These are phyloP conservation scores for Nymphaea colorata DNA, from an alignment of 164 flowering plant species.

Conservation along the genomic window DNA sequence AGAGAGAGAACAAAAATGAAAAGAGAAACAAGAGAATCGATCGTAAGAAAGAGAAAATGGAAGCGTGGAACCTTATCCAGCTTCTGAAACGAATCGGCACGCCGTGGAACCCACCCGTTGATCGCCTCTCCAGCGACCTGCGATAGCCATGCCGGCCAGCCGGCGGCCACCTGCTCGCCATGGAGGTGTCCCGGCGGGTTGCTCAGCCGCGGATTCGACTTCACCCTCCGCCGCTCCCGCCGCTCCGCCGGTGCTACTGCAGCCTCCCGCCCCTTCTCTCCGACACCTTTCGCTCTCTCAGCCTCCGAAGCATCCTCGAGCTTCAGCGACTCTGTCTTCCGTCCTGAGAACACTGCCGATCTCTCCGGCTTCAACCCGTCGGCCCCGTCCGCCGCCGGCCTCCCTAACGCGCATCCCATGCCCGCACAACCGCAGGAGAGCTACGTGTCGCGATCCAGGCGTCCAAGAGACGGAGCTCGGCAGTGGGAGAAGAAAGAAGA, in stretches of 20 bases:
- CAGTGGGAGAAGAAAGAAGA: neutral
- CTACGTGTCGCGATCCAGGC: slow-evolving; percentile 2
- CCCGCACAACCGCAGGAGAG: slow-evolving; percentile 3
- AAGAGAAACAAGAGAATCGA: neutral
- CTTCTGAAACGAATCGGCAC: slow-evolving; percentile 72
- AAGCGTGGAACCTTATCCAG: slow-evolving; percentile 50
- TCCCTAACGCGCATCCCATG: slow-evolving; percentile 54
- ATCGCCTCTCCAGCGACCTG: slow-evolving; percentile 74
- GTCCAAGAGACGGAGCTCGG: neutral
- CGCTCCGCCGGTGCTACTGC: slow-evolving; percentile 6
- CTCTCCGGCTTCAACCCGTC: slow-evolving; percentile 8
- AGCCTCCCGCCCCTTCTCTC: slow-evolving; percentile 11
- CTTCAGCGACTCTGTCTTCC: slow-evolving; percentile 5
- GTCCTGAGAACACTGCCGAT: slow-evolving; percentile 7
- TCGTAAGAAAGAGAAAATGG: neutral
- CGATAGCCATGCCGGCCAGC: slow-evolving; percentile 78
- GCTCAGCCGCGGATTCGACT: slow-evolving; percentile 11
- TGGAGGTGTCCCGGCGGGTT: slow-evolving; percentile 10
- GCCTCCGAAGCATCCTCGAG: neutral
- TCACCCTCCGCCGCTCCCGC: slow-evolving; percentile 12
- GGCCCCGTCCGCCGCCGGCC: slow-evolving; percentile 7
- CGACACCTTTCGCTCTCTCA: slow-evolving; percentile 11
- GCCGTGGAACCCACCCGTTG: slow-evolving; percentile 63
- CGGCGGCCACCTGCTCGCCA: slow-evolving; percentile 9
- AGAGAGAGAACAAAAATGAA: neutral